Evolutionary conservation across 1,284 basidiomycete genomes (phyloP).

Genomic region (Caloboletus firmus): DNA sequence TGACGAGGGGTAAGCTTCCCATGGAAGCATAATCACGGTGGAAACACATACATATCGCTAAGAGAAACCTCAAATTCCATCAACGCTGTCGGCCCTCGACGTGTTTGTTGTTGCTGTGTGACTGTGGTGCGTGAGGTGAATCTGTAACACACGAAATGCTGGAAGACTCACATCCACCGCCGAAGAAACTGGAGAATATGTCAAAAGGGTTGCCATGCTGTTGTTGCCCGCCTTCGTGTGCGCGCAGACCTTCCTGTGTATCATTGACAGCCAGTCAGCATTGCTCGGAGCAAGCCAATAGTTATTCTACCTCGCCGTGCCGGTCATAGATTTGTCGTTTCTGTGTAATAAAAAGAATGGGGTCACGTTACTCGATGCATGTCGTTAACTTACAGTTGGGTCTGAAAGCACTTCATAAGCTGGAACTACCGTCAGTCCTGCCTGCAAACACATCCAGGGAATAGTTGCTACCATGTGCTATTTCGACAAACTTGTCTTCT

Average conservation of each 20-base stretch:
- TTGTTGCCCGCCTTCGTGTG: constrained; percentile 76
- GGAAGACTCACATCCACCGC: constrained; percentile 59
- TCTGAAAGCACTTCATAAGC: constrained; percentile 95
- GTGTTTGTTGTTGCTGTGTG: constrained; percentile 50
- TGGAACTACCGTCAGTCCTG: constrained; percentile 33
- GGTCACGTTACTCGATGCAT: constrained; percentile 1
- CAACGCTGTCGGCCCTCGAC: constrained; percentile 79
- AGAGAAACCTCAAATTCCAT: constrained; percentile 88
- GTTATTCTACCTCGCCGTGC: constrained; percentile 71
- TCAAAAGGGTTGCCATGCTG: constrained; percentile 86
- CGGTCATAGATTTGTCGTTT: constrained; percentile 91
- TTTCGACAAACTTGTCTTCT: constrained; percentile 84
- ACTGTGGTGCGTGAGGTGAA: constrained; percentile 9
- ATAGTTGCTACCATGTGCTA: constrained; percentile 72
- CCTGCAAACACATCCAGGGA: background rate
- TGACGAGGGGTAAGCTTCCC: constrained; percentile 29
- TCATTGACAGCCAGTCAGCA: constrained; percentile 10
- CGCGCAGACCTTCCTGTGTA: constrained; percentile 78
- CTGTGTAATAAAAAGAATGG: constrained; percentile 39
- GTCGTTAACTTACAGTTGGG: constrained; percentile 48
- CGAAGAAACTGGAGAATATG: constrained; percentile 90
- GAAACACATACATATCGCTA: constrained; percentile 68
- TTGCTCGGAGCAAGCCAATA: background rate
- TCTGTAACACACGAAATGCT: background rate
- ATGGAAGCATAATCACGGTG: background rate